These are phyloP conservation scores for Leucocoprinus birnbaumii DNA, from an alignment of 768 basidiomycete genomes.

Conservation along the genomic window DNA sequence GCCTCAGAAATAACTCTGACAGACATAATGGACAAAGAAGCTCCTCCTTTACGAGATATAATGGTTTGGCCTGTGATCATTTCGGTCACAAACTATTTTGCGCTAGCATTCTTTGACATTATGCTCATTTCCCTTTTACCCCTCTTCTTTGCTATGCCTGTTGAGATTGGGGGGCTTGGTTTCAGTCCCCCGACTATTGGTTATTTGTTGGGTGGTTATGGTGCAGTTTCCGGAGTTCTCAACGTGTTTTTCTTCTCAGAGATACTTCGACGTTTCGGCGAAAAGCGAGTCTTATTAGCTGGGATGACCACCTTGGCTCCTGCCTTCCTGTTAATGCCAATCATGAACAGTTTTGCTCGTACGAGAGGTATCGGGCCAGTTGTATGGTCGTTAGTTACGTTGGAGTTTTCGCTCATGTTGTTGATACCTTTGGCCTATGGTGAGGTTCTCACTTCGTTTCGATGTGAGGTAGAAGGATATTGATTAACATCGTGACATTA, in stretches of 20 bases:
- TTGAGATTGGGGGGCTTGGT: conserved; percentile 65
- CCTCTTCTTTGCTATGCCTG: conserved; percentile 66
- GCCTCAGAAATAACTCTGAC: too few relatives aligned
- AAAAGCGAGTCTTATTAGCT: conserved; percentile 35
- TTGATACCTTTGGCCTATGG: conserved; percentile 43
- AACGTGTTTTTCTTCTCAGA: conserved; percentile 41
- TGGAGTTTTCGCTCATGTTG: conserved; percentile 26
- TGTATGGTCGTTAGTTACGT: conserved; percentile 34
- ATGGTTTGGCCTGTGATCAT: conserved; percentile 57
- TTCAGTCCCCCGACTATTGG: conserved; percentile 63
- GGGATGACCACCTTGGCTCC: conserved; percentile 37
- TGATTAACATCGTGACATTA: conserved; percentile 12
- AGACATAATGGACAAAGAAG: too few relatives aligned
- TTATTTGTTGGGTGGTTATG: conserved; percentile 44
- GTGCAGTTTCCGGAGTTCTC: conserved; percentile 33
- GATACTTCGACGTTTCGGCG: conserved; percentile 40
- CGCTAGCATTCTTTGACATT: conserved; percentile 64
- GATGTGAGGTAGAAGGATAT: background rate
- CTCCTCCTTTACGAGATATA: conserved; percentile 39
- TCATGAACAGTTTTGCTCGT: conserved; percentile 41
- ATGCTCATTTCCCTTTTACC: conserved; percentile 52
- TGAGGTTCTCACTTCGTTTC: conserved; percentile 20
- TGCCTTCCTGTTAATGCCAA: conserved; percentile 39
- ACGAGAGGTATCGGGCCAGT: conserved; percentile 30
- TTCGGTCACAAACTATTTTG: conserved; percentile 67